A percentile compares a stretch with the other conserved stretches of the same genome.
phyloP scores from a whole-genome alignment of 805 yeast species.

The Starmerella etchellsii region DNA sequence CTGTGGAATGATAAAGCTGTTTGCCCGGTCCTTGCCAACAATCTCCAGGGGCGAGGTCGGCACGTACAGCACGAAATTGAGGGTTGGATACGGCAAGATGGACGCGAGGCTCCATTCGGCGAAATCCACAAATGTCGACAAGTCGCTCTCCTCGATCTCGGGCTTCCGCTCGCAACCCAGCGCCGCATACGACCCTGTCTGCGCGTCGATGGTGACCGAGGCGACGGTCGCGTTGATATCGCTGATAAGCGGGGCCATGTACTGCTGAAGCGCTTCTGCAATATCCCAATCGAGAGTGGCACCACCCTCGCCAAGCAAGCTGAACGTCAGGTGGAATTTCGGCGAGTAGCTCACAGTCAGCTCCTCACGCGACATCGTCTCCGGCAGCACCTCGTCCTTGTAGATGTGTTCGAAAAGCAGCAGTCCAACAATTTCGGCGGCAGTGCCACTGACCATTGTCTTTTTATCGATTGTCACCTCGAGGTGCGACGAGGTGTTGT shows the following conservation, averaged over 20 bases:
- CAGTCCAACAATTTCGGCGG: slow-evolving; percentile 52
- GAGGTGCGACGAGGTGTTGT: slow-evolving; percentile 32
- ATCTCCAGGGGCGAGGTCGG: slow-evolving; percentile 47
- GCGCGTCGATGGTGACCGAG: slow-evolving; percentile 66
- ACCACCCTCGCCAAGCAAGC: slow-evolving; percentile 50
- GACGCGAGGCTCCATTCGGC: slow-evolving; percentile 69
- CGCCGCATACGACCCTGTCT: slow-evolving; percentile 54
- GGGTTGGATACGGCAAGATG: slow-evolving; percentile 46
- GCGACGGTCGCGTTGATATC: slow-evolving; percentile 42
- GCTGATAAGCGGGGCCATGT: slow-evolving; percentile 41
- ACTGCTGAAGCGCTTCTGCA: slow-evolving; percentile 37
- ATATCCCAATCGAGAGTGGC: slow-evolving; percentile 63
- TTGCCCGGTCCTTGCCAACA: slow-evolving; percentile 28
- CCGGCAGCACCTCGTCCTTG: slow-evolving; percentile 24
- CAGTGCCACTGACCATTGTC: slow-evolving; percentile 41
- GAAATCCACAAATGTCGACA: slow-evolving; percentile 67
- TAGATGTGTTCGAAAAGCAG: slow-evolving; percentile 37
- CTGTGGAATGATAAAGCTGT: slow-evolving; percentile 67
- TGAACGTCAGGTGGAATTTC: slow-evolving; percentile 60
- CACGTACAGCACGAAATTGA: slow-evolving; percentile 58
- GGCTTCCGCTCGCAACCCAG: slow-evolving; percentile 20
- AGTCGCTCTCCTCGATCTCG: slow-evolving; percentile 37
- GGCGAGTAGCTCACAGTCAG: slow-evolving; percentile 42
- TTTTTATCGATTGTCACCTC: slow-evolving; percentile 32
- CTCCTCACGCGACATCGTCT: slow-evolving; percentile 5